Evolutionary conservation across 306 rosid genomes (phyloP).

Genomic region (Prunus campanulata): DNA sequence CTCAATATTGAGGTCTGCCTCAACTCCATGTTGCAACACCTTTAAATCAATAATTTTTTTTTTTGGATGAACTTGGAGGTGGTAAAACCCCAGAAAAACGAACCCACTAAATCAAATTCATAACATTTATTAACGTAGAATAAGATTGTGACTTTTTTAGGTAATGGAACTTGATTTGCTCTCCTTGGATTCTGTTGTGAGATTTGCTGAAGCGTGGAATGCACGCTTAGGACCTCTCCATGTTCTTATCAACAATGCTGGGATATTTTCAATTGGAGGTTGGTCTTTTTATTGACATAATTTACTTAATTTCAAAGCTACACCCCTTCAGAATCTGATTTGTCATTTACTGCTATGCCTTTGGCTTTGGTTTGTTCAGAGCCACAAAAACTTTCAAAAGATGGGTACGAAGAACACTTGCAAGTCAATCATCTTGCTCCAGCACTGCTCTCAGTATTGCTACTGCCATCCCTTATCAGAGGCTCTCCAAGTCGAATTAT

Average conservation of each 20-base stretch:
- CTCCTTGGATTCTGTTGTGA: slow-evolving; percentile 85
- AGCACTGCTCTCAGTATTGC: slow-evolving; percentile 85
- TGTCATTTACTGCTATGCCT: slow-evolving; percentile 15
- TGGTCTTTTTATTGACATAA: slow-evolving; percentile 14
- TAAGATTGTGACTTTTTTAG: slow-evolving; percentile 40
- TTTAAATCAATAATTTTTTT: too few species aligned
- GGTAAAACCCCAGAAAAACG: too few species aligned
- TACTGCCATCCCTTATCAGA: slow-evolving; percentile 90
- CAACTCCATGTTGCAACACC: not conserved
- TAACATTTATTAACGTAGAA: not conserved
- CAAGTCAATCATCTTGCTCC: slow-evolving; percentile 99
- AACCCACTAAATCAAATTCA: too few species aligned
- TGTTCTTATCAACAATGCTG: slow-evolving; percentile 95
- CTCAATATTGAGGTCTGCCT: slow-evolving; percentile 87
- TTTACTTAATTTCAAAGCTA: not conserved
- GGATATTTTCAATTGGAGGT: slow-evolving; percentile 98
- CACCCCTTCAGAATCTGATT: not conserved
- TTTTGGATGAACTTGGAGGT: too few species aligned
- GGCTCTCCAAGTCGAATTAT: slow-evolving; percentile 96
- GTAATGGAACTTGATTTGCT: slow-evolving; percentile 93
- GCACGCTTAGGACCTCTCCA: slow-evolving; percentile 82
- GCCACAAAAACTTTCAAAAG: slow-evolving; percentile 84
- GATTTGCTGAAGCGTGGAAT: slow-evolving; percentile 83
- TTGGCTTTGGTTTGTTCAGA: slow-evolving; percentile 48
- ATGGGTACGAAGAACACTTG: slow-evolving; percentile 91